A percentile compares a stretch with the other conserved stretches of the same genome.
Conservation (phyloP, 1,139 yeast species). For the Petasospora fabianii region DNA sequence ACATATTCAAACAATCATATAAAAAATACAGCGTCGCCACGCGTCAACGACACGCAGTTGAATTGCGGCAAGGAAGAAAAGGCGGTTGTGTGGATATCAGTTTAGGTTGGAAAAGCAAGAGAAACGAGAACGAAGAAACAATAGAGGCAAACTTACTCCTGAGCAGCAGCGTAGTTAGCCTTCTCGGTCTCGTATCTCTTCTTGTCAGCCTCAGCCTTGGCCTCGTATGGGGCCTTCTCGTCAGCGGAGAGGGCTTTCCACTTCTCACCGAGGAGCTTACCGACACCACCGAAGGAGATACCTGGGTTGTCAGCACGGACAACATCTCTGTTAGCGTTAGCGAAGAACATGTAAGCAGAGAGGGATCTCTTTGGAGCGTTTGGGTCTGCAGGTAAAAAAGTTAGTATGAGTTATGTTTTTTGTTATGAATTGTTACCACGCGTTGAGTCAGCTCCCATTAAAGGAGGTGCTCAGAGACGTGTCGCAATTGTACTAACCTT, state of each 20-base stretch:
- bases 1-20: conserved; percentile 3
- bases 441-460: too few species aligned
- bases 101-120: not conserved
- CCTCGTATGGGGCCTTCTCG: conserved; percentile 85
- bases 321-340: conserved; percentile 93
- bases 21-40: conserved; percentile 4
- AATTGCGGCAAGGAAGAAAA: not conserved
- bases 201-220: conserved; percentile 92
- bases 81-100: not conserved
- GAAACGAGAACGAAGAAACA: not conserved
- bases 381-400: conserved; percentile 70
- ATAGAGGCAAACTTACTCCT: conserved; percentile 11
- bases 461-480: too few species aligned
- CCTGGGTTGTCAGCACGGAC: conserved; percentile 96
- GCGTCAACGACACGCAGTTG: too few species aligned
- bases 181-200: conserved; percentile 96
- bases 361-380: conserved; percentile 98
- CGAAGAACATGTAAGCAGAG: conserved; percentile 98
- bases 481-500: conserved; percentile 26
- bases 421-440: too few species aligned
- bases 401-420: conserved; percentile 1
- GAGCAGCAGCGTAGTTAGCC: conserved; percentile 68
- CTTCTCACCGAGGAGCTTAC: conserved; percentile 87
- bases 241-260: conserved; percentile 88
- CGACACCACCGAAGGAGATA: conserved; percentile 87